phyloP scores from a whole-genome alignment of 371 early-diverging fungal genomes.

The Choanephora cucurbitarum region DNA sequence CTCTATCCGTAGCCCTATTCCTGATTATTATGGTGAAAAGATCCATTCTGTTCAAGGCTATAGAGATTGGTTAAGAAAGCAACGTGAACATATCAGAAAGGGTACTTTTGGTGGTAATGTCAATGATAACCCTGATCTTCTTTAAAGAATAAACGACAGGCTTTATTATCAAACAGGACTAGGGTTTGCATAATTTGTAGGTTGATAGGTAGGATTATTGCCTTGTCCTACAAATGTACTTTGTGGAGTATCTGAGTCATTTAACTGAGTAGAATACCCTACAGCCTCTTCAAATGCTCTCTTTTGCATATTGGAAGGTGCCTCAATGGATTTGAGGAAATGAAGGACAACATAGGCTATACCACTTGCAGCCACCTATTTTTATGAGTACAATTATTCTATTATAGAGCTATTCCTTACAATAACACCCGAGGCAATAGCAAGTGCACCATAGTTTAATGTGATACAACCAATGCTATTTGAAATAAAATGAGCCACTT shows the following conservation, averaged over 20 bases:
- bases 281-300: constrained; percentile 27
- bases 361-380: constrained; percentile 19
- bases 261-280: constrained; percentile 8
- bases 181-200: constrained; percentile 15
- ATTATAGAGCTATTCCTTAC: too few relatives aligned
- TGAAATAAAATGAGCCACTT: background rate
- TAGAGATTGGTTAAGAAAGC: constrained; percentile 88
- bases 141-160: constrained; percentile 8
- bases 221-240: constrained; percentile 7
- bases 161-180: constrained; percentile 11
- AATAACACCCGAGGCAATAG: constrained; percentile 30
- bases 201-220: constrained; percentile 18
- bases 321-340: constrained; percentile 20
- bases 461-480: constrained; percentile 26
- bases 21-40: constrained; percentile 94
- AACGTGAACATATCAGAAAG: constrained; percentile 80
- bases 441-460: constrained; percentile 20
- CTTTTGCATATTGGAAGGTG: constrained; percentile 30
- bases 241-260: constrained; percentile 2
- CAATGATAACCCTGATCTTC: constrained; percentile 22
- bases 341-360: constrained; percentile 25
- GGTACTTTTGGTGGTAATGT: constrained; percentile 62
- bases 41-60: constrained; percentile 83
- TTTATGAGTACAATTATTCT: too few relatives aligned
- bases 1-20: constrained; percentile 79